Conservation (phyloP, 768 basidiomycete species). For the Boletus insuetus region DNA sequence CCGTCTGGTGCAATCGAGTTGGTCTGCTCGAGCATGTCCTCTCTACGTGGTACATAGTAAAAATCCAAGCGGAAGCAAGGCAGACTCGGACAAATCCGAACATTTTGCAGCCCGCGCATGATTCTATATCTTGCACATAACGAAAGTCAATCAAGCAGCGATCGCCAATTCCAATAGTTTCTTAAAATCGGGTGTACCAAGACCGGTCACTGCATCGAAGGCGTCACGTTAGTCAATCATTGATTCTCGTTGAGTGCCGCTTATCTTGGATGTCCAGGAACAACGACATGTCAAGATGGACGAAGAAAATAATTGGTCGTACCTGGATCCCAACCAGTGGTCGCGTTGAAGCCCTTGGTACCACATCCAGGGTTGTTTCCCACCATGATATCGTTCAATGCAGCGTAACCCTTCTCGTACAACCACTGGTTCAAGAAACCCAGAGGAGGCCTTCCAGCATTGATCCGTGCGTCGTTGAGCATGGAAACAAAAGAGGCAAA, state of each 20-base stretch:
- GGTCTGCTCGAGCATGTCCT: too few species aligned
- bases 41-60: too few species aligned
- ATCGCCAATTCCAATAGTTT: conserved; percentile 41
- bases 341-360: conserved; percentile 61
- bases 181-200: conserved; percentile 53
- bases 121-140: too few species aligned
- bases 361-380: conserved; percentile 62
- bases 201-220: conserved; percentile 44
- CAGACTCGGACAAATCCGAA: too few species aligned
- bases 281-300: too few species aligned
- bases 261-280: too few species aligned
- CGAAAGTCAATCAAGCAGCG: background rate
- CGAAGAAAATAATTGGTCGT: conserved; percentile 12
- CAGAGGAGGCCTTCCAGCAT: conserved; percentile 40
- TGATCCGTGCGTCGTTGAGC: conserved; percentile 60
- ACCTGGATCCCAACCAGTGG: conserved; percentile 63
- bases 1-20: too few species aligned
- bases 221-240: background rate
- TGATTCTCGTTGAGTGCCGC: background rate
- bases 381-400: conserved; percentile 55
- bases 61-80: too few species aligned
- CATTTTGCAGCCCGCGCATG: too few species aligned
- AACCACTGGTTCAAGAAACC: conserved; percentile 68
- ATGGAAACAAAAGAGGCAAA: conserved; percentile 64
- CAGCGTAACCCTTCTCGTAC: conserved; percentile 36